Conservation (phyloP, 2,329 filamentous ascomycete species). For the Ceratocystis smalleyi region DNA sequence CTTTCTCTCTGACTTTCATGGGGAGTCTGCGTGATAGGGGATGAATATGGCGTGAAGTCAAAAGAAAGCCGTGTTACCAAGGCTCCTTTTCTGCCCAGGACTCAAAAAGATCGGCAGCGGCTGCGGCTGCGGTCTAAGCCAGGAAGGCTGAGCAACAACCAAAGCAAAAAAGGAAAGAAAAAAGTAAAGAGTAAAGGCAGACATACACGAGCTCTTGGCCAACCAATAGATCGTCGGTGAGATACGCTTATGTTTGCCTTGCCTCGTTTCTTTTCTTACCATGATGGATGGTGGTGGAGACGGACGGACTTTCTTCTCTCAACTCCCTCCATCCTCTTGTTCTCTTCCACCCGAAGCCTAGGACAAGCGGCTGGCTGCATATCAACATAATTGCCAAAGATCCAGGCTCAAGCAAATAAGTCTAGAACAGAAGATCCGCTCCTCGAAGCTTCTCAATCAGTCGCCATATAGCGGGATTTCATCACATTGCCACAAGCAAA, state of each 20-base stretch:
- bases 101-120: not conserved
- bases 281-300: not conserved
- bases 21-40: not conserved
- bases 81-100: not conserved
- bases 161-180: too few species aligned
- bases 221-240: not conserved
- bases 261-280: not conserved
- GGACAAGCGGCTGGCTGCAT: not conserved
- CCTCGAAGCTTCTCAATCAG: not conserved
- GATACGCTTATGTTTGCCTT: not conserved
- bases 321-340: not conserved
- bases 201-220: not conserved
- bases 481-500: not conserved
- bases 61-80: constrained; percentile 3
- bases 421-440: not conserved
- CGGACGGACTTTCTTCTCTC: not conserved
- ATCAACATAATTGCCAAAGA: too few species aligned
- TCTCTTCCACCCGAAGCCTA: not conserved
- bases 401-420: too few species aligned
- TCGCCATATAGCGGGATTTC: not conserved
- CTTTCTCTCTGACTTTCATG: too few species aligned
- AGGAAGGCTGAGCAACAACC: not conserved
- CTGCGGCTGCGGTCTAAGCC: not conserved
- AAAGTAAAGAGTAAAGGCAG: too few species aligned
- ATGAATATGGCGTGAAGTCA: not conserved